Conservation (phyloP, 2,329 filamentous ascomycete genomes). For the Didymella pomorum region DNA sequence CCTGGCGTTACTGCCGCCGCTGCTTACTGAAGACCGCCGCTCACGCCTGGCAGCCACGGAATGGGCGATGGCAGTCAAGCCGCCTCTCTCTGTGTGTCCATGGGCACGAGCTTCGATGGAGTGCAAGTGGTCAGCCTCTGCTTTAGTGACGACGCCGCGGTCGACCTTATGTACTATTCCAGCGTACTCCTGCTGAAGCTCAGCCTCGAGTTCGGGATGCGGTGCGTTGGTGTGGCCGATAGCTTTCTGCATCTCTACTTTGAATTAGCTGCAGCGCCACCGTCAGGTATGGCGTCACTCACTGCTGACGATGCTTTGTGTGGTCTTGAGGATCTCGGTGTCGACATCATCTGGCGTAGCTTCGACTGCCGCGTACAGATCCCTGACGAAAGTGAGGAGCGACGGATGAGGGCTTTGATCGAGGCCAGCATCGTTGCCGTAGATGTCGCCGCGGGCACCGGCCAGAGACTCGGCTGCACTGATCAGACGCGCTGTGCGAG, state of each 20-base stretch:
- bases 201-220: constrained; percentile 42
- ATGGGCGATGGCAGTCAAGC: constrained; percentile 51
- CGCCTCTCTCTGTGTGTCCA: constrained; percentile 46
- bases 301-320: constrained; percentile 43
- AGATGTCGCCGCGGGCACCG: constrained; percentile 34
- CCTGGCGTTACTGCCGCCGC: constrained; percentile 14
- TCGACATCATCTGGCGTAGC: constrained; percentile 36
- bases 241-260: constrained; percentile 42
- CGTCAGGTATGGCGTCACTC: constrained; percentile 13
- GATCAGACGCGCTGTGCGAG: constrained; percentile 38
- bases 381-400: constrained; percentile 37
- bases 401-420: constrained; percentile 28
- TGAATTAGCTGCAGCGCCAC: constrained; percentile 11
- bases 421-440: constrained; percentile 20
- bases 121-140: constrained; percentile 53
- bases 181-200: constrained; percentile 41
- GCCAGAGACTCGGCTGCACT: constrained; percentile 43
- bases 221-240: constrained; percentile 35
- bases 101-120: constrained; percentile 52
- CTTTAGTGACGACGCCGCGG: constrained; percentile 47
- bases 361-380: constrained; percentile 39
- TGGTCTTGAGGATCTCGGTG: constrained; percentile 34
- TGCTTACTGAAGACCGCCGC: constrained; percentile 29
- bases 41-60: constrained; percentile 48
- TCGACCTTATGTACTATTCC: constrained; percentile 46